phyloP scores from a whole-genome alignment of 352 stramenopile species.

The Phytophthora ramorum region DNA sequence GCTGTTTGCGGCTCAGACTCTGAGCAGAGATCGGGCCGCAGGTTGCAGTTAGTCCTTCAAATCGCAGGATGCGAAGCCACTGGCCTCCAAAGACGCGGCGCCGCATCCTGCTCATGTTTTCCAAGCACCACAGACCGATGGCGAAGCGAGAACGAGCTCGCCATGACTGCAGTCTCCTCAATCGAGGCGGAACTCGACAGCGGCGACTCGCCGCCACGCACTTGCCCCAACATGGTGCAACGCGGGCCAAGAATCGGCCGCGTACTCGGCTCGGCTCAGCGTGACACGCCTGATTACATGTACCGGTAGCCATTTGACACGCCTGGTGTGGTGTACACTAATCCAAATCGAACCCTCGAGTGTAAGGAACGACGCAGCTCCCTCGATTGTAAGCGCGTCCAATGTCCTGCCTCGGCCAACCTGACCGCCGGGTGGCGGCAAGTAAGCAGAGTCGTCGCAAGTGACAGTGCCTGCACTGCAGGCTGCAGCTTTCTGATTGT shows the following conservation, averaged over 20 bases:
- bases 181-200: background rate
- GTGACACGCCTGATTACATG: slow-evolving; percentile 7
- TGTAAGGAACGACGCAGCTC: background rate
- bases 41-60: slow-evolving; percentile 32
- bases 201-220: background rate
- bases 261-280: background rate
- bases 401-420: background rate
- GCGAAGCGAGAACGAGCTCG: background rate
- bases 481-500: too few relatives aligned
- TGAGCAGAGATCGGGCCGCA: slow-evolving; percentile 12
- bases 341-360: slow-evolving; percentile 19
- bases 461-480: background rate
- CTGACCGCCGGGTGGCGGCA: background rate
- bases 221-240: slow-evolving; percentile 5
- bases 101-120: slow-evolving; percentile 21
- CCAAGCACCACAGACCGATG: slow-evolving; percentile 15
- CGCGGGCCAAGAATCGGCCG: slow-evolving; percentile 2
- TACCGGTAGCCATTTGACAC: slow-evolving; percentile 8
- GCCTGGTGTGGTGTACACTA: slow-evolving; percentile 17
- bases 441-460: slow-evolving; percentile 1
- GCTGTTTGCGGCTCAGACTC: slow-evolving; percentile 9
- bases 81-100: slow-evolving; percentile 25
- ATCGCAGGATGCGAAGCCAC: slow-evolving; percentile 35
- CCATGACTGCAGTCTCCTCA: slow-evolving; percentile 16
- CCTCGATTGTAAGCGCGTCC: slow-evolving; percentile 16